Base-by-base conservation (phyloP, 1,284 basidiomycete species). In the Puccinia coronata region DNA sequence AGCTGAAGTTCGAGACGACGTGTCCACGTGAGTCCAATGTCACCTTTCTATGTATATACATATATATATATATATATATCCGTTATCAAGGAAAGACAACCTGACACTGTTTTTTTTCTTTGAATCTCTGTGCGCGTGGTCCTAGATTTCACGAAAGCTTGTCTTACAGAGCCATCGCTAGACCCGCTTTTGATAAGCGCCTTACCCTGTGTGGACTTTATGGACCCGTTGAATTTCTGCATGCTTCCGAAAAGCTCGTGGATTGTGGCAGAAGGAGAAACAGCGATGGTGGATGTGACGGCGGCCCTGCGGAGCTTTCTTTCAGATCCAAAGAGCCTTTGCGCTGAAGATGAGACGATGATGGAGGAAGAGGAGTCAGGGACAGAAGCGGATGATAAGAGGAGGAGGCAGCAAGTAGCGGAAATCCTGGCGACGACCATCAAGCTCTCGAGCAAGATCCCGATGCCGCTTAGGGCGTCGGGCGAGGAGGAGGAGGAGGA, bases 11-110 rank as follows among this genome's bases (percentile, higher is more conserved):
- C 18, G 41, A 43, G 59, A 65, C 18, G 14, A 76, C 65, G 0
- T 76, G 74, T 28, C 57, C 49, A 76, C 59, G 74, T 76, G 23
- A 69, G 65, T 69, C 25, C 43, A 8, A 28, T 9, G 23, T 69
- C n/a, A n/a, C n/a, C n/a, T n/a, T n/a, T n/a, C n/a, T n/a, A n/a
- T n/a, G n/a, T n/a, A n/a, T n/a, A n/a, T n/a, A n/a, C n/a, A n/a
- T n/a, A n/a, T n/a, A n/a, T n/a, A n/a, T n/a, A n/a, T 69, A 14
- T 3, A n/a, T 2, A 8, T 28, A 14, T n/a, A 20, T 18, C 20
- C 36, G 34, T 53, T 5, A 1, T 34, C 47, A 5, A 47, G 9
- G 14, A 20, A 16, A 28, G 5, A 14, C 34, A 61, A 16, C 31
- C 34, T 61, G 20, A 61, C 59, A 2, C 11, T 25, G 23, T 69